A percentile compares a stretch with the other conserved stretches of the same genome.
Evolutionary conservation across 768 basidiomycete genomes (phyloP).

Genomic region (Hypholoma fasciculare): DNA sequence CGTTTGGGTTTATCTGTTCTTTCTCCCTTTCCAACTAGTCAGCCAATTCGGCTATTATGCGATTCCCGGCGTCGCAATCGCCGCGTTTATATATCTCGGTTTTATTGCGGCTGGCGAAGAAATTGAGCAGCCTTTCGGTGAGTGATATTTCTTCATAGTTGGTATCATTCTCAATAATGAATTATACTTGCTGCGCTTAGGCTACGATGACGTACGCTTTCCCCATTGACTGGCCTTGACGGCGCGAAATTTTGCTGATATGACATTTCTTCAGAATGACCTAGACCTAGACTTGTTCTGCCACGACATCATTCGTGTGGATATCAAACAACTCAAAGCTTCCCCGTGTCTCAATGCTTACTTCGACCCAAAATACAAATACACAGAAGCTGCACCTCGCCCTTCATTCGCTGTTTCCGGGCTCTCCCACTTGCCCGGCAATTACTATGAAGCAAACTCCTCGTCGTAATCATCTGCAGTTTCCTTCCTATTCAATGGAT

Average conservation of each 20-base stretch:
- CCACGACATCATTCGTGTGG: conserved; percentile 52
- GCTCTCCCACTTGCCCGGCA: not conserved
- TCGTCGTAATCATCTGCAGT: too few relatives aligned
- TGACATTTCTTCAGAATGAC: conserved; percentile 47
- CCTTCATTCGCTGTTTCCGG: not conserved
- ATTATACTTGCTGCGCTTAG: conserved; percentile 23
- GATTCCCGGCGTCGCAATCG: conserved; percentile 64
- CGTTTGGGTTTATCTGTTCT: conserved; percentile 74
- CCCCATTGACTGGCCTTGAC: not conserved
- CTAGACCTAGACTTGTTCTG: conserved; percentile 69
- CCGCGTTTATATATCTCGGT: conserved; percentile 74
- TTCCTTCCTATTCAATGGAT: too few relatives aligned
- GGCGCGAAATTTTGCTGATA: not conserved
- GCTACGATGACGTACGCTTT: conserved; percentile 57
- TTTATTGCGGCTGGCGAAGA: conserved; percentile 74
- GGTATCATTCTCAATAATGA: not conserved
- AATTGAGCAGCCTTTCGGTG: conserved; percentile 69
- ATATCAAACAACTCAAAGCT: conserved; percentile 52
- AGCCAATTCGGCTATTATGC: conserved; percentile 62
- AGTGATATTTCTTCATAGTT: conserved; percentile 15
- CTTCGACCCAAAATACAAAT: conserved; percentile 27
- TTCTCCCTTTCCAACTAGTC: conserved; percentile 76
- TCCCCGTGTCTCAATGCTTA: conserved; percentile 54
- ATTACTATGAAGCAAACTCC: too few relatives aligned
- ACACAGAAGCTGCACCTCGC: not conserved